Conservation (phyloP, 768 basidiomycete genomes). For the Serendipita sp. region DNA sequence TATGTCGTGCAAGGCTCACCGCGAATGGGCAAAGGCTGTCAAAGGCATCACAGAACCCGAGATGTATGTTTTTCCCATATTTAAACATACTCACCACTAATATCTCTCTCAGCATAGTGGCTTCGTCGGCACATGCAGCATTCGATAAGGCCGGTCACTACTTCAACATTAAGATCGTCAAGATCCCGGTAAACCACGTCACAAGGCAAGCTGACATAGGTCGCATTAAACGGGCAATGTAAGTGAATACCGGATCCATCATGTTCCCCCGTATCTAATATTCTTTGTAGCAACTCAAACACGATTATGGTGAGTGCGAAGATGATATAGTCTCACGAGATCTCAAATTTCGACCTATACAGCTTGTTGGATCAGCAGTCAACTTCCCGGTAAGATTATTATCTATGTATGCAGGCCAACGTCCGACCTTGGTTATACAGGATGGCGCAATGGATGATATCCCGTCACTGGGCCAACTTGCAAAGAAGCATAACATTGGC, state of each 20-base stretch:
- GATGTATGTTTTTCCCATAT: slow-evolving; percentile 35
- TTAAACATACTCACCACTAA: not conserved
- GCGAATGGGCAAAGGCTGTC: slow-evolving; percentile 74
- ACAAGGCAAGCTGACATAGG: slow-evolving; percentile 70
- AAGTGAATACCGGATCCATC: slow-evolving; percentile 19
- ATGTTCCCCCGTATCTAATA: slow-evolving; percentile 5
- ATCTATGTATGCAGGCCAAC: too few relatives aligned
- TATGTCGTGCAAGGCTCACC: slow-evolving; percentile 87
- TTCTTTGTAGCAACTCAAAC: slow-evolving; percentile 49
- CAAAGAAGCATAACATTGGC: slow-evolving; percentile 58
- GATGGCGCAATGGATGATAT: slow-evolving; percentile 84
- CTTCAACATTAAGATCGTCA: slow-evolving; percentile 77
- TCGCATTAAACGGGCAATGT: slow-evolving; percentile 77
- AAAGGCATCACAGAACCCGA: slow-evolving; percentile 88
- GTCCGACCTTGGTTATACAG: not conserved
- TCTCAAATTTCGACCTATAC: not conserved
- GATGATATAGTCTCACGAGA: not conserved
- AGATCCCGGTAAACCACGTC: slow-evolving; percentile 59
- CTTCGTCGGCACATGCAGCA: slow-evolving; percentile 77
- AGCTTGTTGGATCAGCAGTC: slow-evolving; percentile 64
- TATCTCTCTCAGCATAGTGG: slow-evolving; percentile 44
- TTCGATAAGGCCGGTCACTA: slow-evolving; percentile 89
- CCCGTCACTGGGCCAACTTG: slow-evolving; percentile 55
- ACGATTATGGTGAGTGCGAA: slow-evolving; percentile 56
- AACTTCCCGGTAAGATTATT: slow-evolving; percentile 42